Evolutionary conservation across 306 rosid genomes (phyloP).

Genomic region (Glycyrrhiza uralensis): DNA sequence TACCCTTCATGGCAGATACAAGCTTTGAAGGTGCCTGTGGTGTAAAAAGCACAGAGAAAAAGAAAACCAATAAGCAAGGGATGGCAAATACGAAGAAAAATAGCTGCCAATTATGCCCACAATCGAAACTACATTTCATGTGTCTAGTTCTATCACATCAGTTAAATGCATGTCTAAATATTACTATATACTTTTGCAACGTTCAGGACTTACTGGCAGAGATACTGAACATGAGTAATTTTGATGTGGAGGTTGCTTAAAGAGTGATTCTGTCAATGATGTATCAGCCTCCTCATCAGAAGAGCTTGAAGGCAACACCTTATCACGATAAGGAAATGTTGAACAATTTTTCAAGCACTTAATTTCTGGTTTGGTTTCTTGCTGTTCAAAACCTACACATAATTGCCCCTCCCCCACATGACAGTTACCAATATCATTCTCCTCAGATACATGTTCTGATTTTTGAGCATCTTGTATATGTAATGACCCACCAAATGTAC

Average conservation of each 20-base stretch:
- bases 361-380: conserved; percentile 9
- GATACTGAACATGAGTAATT: conserved; percentile 40
- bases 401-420: conserved; percentile 15
- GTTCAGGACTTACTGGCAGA: conserved; percentile 46
- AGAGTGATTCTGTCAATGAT: conserved; percentile 17
- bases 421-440: conserved; percentile 1
- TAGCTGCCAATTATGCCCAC: background rate
- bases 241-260: conserved; percentile 32
- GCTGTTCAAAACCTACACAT: background rate
- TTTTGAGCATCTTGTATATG: conserved; percentile 35
- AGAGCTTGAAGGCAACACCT: conserved; percentile 24
- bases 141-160: background rate
- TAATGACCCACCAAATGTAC: conserved; percentile 38
- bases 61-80: conserved; percentile 4
- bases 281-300: conserved; percentile 36
- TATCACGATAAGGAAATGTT: conserved; percentile 43
- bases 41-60: conserved; percentile 1
- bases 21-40: conserved; percentile 56
- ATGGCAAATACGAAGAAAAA: background rate
- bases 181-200: background rate
- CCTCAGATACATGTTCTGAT: conserved; percentile 21
- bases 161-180: background rate
- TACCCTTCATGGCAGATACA: conserved; percentile 81
- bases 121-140: background rate
- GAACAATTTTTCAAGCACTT: conserved; percentile 35